phyloP scores from a whole-genome alignment of 768 basidiomycete species.

The Daedaleopsis nitida region DNA sequence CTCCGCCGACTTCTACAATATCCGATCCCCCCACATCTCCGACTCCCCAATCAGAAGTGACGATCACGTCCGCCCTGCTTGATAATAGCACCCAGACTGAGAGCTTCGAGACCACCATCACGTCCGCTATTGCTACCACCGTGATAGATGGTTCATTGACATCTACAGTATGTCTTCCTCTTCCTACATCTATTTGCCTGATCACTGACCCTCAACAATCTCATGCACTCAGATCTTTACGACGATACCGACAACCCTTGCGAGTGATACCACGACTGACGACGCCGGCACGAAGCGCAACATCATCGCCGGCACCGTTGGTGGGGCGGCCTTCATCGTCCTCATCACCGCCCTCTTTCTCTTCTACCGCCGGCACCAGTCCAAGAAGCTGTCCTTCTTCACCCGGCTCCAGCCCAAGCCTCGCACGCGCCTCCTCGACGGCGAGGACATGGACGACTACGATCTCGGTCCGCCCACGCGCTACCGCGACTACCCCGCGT shows the following conservation, averaged over 20 bases:
- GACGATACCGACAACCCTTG: slow-evolving; percentile 26
- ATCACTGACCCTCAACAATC: not conserved
- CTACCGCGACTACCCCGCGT: slow-evolving; percentile 28
- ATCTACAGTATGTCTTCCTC: slow-evolving; percentile 10
- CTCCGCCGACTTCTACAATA: not conserved
- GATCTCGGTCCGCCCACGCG: slow-evolving; percentile 23
- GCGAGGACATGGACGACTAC: slow-evolving; percentile 32
- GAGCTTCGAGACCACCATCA: slow-evolving; percentile 16
- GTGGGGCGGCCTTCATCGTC: slow-evolving; percentile 29
- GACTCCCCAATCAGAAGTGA: not conserved
- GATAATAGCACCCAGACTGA: not conserved
- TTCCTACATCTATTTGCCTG: not conserved
- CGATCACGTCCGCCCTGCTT: not conserved
- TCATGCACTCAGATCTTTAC: slow-evolving; percentile 19
- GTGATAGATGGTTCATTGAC: slow-evolving; percentile 14
- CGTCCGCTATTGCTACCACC: slow-evolving; percentile 18
- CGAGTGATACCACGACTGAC: not conserved
- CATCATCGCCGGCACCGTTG: slow-evolving; percentile 35
- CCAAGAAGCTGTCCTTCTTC: slow-evolving; percentile 31
- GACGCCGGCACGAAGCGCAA: slow-evolving; percentile 21
- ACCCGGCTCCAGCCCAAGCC: slow-evolving; percentile 20
- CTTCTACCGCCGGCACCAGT: slow-evolving; percentile 33
- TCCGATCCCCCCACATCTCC: slow-evolving; percentile 1
- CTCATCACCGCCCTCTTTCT: slow-evolving; percentile 30
- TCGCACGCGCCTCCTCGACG: slow-evolving; percentile 29